Conservation (phyloP, 2,329 filamentous ascomycete genomes). For the Xylaria sp. region DNA sequence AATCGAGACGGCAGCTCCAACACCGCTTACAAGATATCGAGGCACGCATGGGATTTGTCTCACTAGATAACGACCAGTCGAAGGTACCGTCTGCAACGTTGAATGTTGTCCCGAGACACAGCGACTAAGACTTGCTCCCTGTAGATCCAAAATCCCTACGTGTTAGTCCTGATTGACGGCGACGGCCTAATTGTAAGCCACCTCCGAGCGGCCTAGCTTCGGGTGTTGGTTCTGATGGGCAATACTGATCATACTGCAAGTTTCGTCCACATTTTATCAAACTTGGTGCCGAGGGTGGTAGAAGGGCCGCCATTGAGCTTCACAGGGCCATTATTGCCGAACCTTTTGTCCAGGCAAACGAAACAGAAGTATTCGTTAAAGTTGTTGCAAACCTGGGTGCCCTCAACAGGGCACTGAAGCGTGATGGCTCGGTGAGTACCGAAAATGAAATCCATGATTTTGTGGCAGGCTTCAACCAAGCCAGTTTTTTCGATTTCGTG, state of each 20-base stretch:
- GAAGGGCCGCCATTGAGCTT: slow-evolving; percentile 56
- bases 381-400: slow-evolving; percentile 60
- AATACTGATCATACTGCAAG: slow-evolving; percentile 43
- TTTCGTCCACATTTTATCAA: slow-evolving; percentile 62
- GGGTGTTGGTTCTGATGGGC: slow-evolving; percentile 13
- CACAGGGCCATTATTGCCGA: slow-evolving; percentile 52
- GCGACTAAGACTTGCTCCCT: slow-evolving; percentile 28
- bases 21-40: slow-evolving; percentile 51
- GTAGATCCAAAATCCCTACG: slow-evolving; percentile 62
- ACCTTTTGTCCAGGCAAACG: slow-evolving; percentile 51
- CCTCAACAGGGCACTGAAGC: slow-evolving; percentile 56
- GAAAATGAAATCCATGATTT: slow-evolving; percentile 60
- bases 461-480: slow-evolving; percentile 64
- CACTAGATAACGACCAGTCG: slow-evolving; percentile 49
- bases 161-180: slow-evolving; percentile 66
- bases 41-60: slow-evolving; percentile 42
- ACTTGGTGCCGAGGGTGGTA: slow-evolving; percentile 62
- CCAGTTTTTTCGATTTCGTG: slow-evolving; percentile 66
- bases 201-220: slow-evolving; percentile 16
- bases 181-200: slow-evolving; percentile 63
- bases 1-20: slow-evolving; percentile 57
- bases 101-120: slow-evolving; percentile 9
- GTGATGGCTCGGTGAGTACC: slow-evolving; percentile 53
- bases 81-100: slow-evolving; percentile 48
- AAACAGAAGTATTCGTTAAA: slow-evolving; percentile 61